Evolutionary conservation across 2,329 filamentous ascomycete species (phyloP), one percentile per base, ranked within the genome.

Genomic region (Amesomyces nigricolor): DNA sequence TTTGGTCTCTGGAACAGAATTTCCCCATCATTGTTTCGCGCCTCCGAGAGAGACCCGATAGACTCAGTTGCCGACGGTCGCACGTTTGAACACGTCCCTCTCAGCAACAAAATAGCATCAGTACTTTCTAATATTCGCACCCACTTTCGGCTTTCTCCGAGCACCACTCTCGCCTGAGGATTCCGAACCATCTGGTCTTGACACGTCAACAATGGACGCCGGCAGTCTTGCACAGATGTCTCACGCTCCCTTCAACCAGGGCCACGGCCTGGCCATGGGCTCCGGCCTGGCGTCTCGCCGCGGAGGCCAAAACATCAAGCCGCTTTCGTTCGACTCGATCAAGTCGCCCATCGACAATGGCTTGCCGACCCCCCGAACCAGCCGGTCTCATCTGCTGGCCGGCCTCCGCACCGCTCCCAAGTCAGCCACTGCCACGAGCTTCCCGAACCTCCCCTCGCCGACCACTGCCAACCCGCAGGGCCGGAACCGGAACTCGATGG

Each of bases 181-280:
- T 35, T 13, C 8, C 32, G 32, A 35, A n/a, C 13, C 37, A 48
- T 56, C 58, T 51, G 47, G 46, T 39, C 54, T 42, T 44, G 32
- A 57, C 57, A 56, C 53, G 65, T 68, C 75, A 76, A 26, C 79
- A 75, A 86, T 95, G 87, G 88, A 96, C 92, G 86, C 92, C 83
- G 92, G 92, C 82, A 90, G 91, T 94, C 89, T 96, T 79, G 87
- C 91, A 94, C 91, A 95, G 82, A 97, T 97, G 92, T 89, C 90
- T 78, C 92, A 90, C 79, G 89, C 86, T 79, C 82, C 86, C 73
- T 88, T 88, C 72, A 76, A 81, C 71, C 79, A 87, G 72, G 78
- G 82, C 69, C 82, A 82, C 72, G 86, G 83, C 65, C 79, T 96
- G 65, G 83, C 85, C 68, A 83, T 89, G 75, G 87, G 91, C 51